Conservation (phyloP, 768 basidiomycete species). For the Clavaria fumosa region DNA sequence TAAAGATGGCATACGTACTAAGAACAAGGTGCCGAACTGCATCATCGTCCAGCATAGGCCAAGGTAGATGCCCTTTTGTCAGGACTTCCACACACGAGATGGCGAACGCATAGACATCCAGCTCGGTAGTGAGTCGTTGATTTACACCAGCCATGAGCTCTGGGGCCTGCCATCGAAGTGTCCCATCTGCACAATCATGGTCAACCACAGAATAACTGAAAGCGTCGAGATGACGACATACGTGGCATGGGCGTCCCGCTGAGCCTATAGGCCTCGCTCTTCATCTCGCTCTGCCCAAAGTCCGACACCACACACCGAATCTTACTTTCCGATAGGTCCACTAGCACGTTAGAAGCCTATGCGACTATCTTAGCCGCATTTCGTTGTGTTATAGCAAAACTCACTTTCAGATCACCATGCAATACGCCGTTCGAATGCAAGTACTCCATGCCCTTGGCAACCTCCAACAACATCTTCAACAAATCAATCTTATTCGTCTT, state of each 20-base stretch:
- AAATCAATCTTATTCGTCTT: constrained; percentile 24
- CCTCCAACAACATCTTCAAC: constrained; percentile 51
- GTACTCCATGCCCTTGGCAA: constrained; percentile 72
- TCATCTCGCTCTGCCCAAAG: constrained; percentile 74
- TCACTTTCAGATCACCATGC: constrained; percentile 72
- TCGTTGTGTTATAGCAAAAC: constrained; percentile 7
- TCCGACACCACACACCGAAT: constrained; percentile 62
- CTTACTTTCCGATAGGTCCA: constrained; percentile 32
- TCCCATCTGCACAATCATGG: constrained; percentile 30
- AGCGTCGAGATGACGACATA: constrained; percentile 17
- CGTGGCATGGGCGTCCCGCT: constrained; percentile 35
- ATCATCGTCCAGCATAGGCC: constrained; percentile 35
- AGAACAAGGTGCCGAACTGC: constrained; percentile 36
- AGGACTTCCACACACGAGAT: constrained; percentile 52
- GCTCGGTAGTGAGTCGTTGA: constrained; percentile 33
- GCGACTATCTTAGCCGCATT: not conserved
- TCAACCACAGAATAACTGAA: not conserved
- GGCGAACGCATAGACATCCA: constrained; percentile 57
- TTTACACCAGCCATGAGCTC: constrained; percentile 39
- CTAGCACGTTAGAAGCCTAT: constrained; percentile 60
- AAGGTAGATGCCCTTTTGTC: constrained; percentile 45
- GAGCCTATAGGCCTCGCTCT: constrained; percentile 48
- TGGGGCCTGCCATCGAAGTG: constrained; percentile 42
- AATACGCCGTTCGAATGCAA: constrained; percentile 51
- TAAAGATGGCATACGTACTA: constrained; percentile 20